These are phyloP conservation scores for Heliosperma pusillum DNA, from an alignment of 148 eudicot species.

Conservation along the genomic window DNA sequence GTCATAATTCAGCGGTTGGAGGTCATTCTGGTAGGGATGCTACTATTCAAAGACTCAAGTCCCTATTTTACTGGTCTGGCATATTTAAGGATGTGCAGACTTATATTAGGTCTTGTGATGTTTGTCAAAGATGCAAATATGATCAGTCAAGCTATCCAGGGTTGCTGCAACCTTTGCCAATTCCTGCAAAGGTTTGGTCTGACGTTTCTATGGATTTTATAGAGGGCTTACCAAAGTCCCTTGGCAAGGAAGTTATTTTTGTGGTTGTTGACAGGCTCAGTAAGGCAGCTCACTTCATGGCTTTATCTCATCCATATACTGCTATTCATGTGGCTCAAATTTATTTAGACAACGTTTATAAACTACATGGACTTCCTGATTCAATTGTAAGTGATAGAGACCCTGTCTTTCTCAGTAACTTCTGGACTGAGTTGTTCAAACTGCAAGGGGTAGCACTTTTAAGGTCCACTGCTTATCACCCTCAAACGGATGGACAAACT, in stretches of 20 bases:
- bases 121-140: slow-evolving; percentile 8
- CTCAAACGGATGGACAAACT: too few relatives aligned
- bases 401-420: not conserved
- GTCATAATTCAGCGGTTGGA: not conserved
- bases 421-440: not conserved
- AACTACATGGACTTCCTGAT: not conserved
- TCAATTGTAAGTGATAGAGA: not conserved
- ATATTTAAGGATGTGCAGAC: not conserved
- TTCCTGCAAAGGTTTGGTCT: not conserved
- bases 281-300: too few relatives aligned
- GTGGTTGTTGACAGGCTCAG: not conserved
- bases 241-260: not conserved
- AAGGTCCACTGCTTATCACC: not conserved
- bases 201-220: not conserved
- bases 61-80: slow-evolving; percentile 11
- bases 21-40: not conserved
- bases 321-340: not conserved
- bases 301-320: not conserved
- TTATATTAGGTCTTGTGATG: not conserved
- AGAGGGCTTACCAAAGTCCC: not conserved
- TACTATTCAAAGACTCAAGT: not conserved
- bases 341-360: too few relatives aligned
- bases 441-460: not conserved
- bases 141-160: not conserved
- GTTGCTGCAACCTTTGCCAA: slow-evolving; percentile 12